Base-by-base conservation (phyloP, 176 grass and related monocot species). In the Paspalum notatum region DNA sequence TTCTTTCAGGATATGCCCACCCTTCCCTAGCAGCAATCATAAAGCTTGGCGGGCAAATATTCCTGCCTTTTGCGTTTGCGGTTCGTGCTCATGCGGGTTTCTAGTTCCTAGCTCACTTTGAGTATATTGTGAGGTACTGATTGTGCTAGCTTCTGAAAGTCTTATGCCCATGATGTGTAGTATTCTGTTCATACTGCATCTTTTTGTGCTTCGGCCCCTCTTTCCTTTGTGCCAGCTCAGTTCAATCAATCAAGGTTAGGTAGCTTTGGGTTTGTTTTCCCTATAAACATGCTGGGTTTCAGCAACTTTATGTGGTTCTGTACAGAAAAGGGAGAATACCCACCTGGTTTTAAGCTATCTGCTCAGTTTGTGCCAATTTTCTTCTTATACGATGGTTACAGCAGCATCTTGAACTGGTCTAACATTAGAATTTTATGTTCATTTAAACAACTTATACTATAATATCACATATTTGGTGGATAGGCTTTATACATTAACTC, bases 91-190 rank as follows among this genome's bases (percentile, higher is more conserved):
- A 64, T 82, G 68, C 43, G 18, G 44, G 4, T 25, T 72, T 7
- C 0, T 52, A 52, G 68, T 50, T 42, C 8, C 7, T 32, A 32
- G 32, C 32, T 12, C 22, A 21, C 12, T 75, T 56, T 45, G 21
- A 71, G 22, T 55, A 46, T 66, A 47, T 64, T 83, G n/a, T 58
- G 40, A 69, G 79, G 84, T 80, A 74, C 70, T 41, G 15, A 21
- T 5, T 38, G 9, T 77, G 38, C 22, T 38, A 76, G 20, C 49
- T 59, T 86, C 40, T 20, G 8, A 41, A 49, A 56, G 52, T 80
- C 12, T 22, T 55, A 12, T 52, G 60, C 51, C 20, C 48, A 42
- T 66, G 62, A 42, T 52, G 47, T 66, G 48, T 46, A 53, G 75
- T 45, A 51, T 78, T 78, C 66, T 51, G 75, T 63, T 52, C 60